Evolutionary conservation across 139 green algal species (phyloP).

Genomic region (Yamagishiella unicocca): DNA sequence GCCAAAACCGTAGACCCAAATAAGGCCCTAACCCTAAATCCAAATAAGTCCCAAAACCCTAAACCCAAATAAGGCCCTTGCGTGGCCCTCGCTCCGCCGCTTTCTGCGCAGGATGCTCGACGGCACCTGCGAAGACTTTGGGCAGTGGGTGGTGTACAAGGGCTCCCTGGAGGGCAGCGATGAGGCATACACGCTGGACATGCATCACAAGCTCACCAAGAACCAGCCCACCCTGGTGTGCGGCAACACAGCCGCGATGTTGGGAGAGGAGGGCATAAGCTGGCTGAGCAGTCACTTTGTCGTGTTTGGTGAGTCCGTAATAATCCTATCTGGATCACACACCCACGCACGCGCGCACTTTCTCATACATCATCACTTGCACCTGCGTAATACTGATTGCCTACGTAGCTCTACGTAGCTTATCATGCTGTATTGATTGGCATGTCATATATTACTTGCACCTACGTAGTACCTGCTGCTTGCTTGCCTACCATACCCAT

Average conservation of each 20-base stretch:
- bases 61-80: too few relatives aligned
- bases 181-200: background rate
- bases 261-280: background rate
- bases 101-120: background rate
- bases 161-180: slow-evolving; percentile 11
- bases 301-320: background rate
- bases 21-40: too few relatives aligned
- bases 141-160: slow-evolving; percentile 23
- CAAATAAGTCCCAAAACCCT: too few relatives aligned
- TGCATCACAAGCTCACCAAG: background rate
- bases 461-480: background rate
- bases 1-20: too few relatives aligned
- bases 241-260: slow-evolving; percentile 29
- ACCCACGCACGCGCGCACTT: background rate
- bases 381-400: background rate
- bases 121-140: slow-evolving; percentile 3
- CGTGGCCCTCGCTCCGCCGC: too few relatives aligned
- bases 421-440: background rate
- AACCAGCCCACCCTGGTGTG: slow-evolving; percentile 35
- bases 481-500: too few relatives aligned
- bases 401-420: background rate
- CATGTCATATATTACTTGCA: background rate
- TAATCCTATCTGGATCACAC: background rate
- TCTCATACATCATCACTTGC: background rate
- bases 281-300: slow-evolving; percentile 7